Evolutionary conservation across 495 filamentous ascomycete genomes (phyloP).

Genomic region (Usnea hakonensis): DNA sequence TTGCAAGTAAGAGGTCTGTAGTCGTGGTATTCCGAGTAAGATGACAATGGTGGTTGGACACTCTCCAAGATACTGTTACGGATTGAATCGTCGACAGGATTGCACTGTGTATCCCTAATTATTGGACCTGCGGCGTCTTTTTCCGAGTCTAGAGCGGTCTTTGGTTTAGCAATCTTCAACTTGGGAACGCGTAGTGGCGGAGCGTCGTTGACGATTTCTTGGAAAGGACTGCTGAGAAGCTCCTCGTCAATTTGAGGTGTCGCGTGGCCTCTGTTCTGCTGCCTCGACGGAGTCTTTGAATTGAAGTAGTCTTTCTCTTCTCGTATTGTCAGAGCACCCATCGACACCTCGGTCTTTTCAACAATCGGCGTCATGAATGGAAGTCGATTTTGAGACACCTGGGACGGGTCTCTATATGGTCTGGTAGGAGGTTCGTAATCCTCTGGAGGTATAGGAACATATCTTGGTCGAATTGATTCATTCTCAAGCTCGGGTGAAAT

Average conservation of each 20-base stretch:
- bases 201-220: constrained; percentile 46
- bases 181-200: constrained; percentile 6
- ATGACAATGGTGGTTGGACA: constrained; percentile 59
- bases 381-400: constrained; percentile 74
- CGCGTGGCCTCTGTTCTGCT: constrained; percentile 29
- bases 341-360: constrained; percentile 82
- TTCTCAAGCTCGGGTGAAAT: constrained; percentile 32
- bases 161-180: constrained; percentile 10
- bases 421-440: constrained; percentile 69
- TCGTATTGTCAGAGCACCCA: constrained; percentile 54
- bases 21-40: constrained; percentile 71
- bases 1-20: constrained; percentile 50
- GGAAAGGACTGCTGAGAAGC: constrained; percentile 61
- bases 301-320: constrained; percentile 51
- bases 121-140: constrained; percentile 49
- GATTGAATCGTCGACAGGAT: constrained; percentile 70
- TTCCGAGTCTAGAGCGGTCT: constrained; percentile 9
- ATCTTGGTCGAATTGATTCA: constrained; percentile 38
- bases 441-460: constrained; percentile 68
- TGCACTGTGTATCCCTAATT: constrained; percentile 76
- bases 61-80: constrained; percentile 65
- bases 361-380: constrained; percentile 99
- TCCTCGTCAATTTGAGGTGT: constrained; percentile 45
- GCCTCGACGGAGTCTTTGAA: constrained; percentile 66
- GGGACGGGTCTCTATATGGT: constrained; percentile 66